Percentiles rank a stretch among this genome's conserved stretches.
Evolutionary conservation across 345 rosid genomes (phyloP).

Genomic region (Ailanthus altissimus): DNA sequence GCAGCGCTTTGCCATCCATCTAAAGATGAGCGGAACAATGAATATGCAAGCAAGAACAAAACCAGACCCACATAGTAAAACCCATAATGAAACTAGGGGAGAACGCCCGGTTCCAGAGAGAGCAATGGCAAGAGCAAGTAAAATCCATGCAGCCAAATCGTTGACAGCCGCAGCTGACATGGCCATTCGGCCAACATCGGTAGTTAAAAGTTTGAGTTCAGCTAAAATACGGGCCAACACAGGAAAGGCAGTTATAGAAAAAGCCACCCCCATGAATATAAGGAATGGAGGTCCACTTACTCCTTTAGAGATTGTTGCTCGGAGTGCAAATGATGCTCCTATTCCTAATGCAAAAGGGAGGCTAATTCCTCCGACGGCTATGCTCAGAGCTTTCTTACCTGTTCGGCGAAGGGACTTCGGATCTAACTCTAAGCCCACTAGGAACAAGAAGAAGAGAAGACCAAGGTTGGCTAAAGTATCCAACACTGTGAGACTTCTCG

Average conservation of each 20-base stretch:
- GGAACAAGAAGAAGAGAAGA: conserved; percentile 76
- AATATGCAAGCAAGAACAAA: conserved; percentile 45
- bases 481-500: conserved; percentile 59
- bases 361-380: conserved; percentile 66
- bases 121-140: conserved; percentile 80
- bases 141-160: conserved; percentile 80
- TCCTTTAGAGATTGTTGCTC: conserved; percentile 40
- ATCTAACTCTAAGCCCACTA: conserved; percentile 70
- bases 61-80: conserved; percentile 52
- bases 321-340: conserved; percentile 60
- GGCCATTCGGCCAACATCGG: conserved; percentile 72
- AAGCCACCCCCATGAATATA: conserved; percentile 87
- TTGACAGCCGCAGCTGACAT: conserved; percentile 84
- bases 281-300: conserved; percentile 52
- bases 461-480: conserved; percentile 82
- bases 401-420: conserved; percentile 51
- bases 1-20: conserved; percentile 62
- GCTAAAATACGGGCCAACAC: conserved; percentile 85
- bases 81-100: conserved; percentile 69
- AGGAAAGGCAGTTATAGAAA: conserved; percentile 81
- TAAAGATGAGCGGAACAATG: conserved; percentile 46
- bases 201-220: conserved; percentile 79
- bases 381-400: conserved; percentile 57
- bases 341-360: conserved; percentile 64
- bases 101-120: conserved; percentile 56